Percentiles rank a stretch among this genome's conserved stretches.
Evolutionary conservation across 192 early-diverging fungal species (phyloP).

Genomic region (Backusella westeae): DNA sequence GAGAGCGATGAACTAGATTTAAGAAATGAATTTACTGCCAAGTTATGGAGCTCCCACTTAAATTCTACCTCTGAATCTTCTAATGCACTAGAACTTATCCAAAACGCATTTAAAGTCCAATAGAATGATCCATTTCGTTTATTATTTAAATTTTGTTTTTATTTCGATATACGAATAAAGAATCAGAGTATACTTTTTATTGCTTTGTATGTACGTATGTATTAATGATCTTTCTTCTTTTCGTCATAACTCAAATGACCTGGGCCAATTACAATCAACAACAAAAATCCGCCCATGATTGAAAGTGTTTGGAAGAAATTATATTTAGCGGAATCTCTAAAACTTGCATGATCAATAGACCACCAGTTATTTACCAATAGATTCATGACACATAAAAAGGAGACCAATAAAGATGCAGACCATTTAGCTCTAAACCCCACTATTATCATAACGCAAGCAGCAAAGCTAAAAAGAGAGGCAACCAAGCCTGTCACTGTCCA

Average conservation of each 20-base stretch:
- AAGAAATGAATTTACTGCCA: background rate
- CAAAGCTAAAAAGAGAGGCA: constrained; percentile 70
- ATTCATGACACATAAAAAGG: constrained; percentile 88
- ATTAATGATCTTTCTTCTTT: constrained; percentile 36
- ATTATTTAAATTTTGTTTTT: background rate
- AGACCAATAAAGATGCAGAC: constrained; percentile 89
- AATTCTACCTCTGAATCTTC: background rate
- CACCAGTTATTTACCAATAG: constrained; percentile 96
- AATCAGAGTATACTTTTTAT: background rate
- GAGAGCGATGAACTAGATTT: background rate
- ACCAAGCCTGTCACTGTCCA: constrained; percentile 67
- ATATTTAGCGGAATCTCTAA: constrained; percentile 92
- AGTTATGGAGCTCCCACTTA: background rate
- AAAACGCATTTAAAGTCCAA: background rate
- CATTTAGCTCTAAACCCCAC: constrained; percentile 98
- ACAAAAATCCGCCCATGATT: constrained; percentile 83
- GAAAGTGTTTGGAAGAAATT: constrained; percentile 98
- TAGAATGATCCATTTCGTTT: background rate
- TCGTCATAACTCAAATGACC: constrained; percentile 30
- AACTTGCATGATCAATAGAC: constrained; percentile 56
- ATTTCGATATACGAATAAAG: background rate
- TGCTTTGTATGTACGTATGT: background rate
- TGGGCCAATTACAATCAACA: constrained; percentile 87
- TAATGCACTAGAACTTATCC: background rate
- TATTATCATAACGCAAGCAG: constrained; percentile 90